Percentiles rank a stretch among this genome's conserved stretches.
phyloP scores from a whole-genome alignment of 371 early-diverging fungal species.

The Apophysomyces elegans region DNA sequence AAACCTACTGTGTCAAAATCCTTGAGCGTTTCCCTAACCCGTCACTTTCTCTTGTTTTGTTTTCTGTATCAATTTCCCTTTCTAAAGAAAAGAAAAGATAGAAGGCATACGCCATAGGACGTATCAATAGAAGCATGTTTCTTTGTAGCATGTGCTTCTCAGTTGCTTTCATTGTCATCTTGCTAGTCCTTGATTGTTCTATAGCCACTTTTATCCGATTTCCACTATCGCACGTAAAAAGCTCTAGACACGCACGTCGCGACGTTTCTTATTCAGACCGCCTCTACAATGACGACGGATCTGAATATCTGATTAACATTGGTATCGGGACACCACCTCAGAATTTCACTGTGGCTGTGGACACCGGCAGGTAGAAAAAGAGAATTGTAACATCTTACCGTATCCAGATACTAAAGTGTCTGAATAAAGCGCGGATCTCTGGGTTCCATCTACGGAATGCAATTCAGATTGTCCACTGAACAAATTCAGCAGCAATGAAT shows the following conservation, averaged over 20 bases:
- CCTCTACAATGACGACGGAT: conserved; percentile 35
- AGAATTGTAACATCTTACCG: background rate
- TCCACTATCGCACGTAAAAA: background rate
- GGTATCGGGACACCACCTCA: conserved; percentile 39
- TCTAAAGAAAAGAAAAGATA: background rate
- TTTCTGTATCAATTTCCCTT: background rate
- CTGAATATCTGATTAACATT: conserved; percentile 30
- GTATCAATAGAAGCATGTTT: background rate
- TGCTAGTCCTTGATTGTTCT: background rate
- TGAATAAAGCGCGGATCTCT: conserved; percentile 72
- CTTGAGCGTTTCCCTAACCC: background rate
- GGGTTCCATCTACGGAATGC: conserved; percentile 42
- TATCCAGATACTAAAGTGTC: conserved; percentile 23
- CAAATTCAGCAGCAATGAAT: conserved; percentile 54
- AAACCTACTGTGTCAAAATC: background rate
- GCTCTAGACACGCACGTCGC: background rate
- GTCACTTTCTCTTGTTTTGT: background rate
- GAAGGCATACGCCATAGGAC: too few species aligned
- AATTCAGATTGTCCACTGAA: conserved; percentile 27
- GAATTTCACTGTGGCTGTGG: conserved; percentile 37
- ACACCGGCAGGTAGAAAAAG: conserved; percentile 45
- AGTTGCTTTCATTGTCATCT: background rate
- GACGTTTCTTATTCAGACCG: background rate
- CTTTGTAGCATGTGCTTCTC: background rate
- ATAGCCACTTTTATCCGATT: background rate